Evolutionary conservation across 1,284 basidiomycete genomes (phyloP).

Genomic region (Trichosporon faecale): DNA sequence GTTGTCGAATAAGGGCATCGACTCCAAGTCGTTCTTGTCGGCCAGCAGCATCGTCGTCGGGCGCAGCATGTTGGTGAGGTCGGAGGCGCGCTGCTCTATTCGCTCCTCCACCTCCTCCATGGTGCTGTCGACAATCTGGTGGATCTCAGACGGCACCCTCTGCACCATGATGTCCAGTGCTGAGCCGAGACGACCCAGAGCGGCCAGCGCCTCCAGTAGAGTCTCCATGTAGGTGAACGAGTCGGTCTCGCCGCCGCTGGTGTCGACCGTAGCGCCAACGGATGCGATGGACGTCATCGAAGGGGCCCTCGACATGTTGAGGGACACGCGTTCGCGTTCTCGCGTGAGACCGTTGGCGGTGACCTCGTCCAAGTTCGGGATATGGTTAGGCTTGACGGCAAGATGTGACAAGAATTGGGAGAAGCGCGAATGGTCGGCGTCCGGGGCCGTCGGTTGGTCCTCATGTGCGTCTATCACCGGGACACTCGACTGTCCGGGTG

Average conservation of each 20-base stretch:
- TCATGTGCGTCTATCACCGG: slow-evolving; percentile 25
- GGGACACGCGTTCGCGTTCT: neutral
- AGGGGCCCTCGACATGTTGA: slow-evolving; percentile 13
- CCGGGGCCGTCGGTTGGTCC: slow-evolving; percentile 16
- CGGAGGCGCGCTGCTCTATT: slow-evolving; percentile 52
- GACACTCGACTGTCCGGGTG: slow-evolving; percentile 66
- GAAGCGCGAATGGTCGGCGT: slow-evolving; percentile 37
- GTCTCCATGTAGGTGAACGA: slow-evolving; percentile 94
- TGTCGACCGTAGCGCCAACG: neutral
- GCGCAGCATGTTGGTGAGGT: slow-evolving; percentile 66
- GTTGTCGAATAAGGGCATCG: slow-evolving; percentile 26
- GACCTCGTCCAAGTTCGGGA: slow-evolving; percentile 58
- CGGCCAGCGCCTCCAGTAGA: slow-evolving; percentile 84
- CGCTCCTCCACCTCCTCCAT: slow-evolving; percentile 26
- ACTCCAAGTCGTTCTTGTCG: slow-evolving; percentile 21
- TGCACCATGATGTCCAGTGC: slow-evolving; percentile 83
- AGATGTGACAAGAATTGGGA: slow-evolving; percentile 68
- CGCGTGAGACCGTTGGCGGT: slow-evolving; percentile 9
- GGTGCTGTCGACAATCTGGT: slow-evolving; percentile 22
- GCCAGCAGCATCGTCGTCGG: slow-evolving; percentile 26
- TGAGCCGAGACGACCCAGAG: slow-evolving; percentile 80
- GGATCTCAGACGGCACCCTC: slow-evolving; percentile 80
- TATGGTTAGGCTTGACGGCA: slow-evolving; percentile 67
- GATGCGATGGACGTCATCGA: slow-evolving; percentile 57
- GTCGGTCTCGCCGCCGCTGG: slow-evolving; percentile 20